These are phyloP conservation scores for Pseudocercospora fuligena DNA, from an alignment of 2,329 filamentous ascomycete genomes.

Conservation along the genomic window DNA sequence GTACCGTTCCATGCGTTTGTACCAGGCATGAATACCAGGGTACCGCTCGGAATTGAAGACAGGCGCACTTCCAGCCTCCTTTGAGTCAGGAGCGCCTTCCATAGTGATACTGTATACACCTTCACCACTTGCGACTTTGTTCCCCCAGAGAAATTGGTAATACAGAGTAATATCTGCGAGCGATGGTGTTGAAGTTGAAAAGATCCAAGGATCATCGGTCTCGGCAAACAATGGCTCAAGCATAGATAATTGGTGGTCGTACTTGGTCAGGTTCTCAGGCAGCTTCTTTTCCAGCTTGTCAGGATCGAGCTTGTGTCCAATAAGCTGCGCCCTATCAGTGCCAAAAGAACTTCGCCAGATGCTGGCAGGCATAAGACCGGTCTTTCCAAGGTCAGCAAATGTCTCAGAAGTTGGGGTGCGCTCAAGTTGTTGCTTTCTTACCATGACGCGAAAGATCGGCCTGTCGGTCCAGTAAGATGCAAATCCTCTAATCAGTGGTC, in stretches of 20 bases:
- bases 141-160: conserved; percentile 48
- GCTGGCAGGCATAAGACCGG: conserved; percentile 46
- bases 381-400: conserved; percentile 16
- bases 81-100: conserved; percentile 40
- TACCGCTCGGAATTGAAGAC: conserved; percentile 47
- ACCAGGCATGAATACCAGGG: conserved; percentile 45
- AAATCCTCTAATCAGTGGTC: conserved; percentile 45
- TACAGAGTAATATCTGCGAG: conserved; percentile 46
- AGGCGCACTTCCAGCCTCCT: conserved; percentile 25
- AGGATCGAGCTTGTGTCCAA: conserved; percentile 46
- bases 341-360: conserved; percentile 49
- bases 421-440: no score
- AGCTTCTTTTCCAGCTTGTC: conserved; percentile 47
- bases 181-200: conserved; percentile 42
- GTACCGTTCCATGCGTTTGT: conserved; percentile 41
- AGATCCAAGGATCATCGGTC: conserved; percentile 40
- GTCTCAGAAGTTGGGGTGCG: no score
- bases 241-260: conserved; percentile 46
- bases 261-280: conserved; percentile 42
- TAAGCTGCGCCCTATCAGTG: conserved; percentile 44
- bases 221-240: conserved; percentile 43
- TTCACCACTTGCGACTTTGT: conserved; percentile 44
- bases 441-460: conserved; percentile 46
- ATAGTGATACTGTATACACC: conserved; percentile 44
- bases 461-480: conserved; percentile 49